Conservation (phyloP, 345 rosid species). For the Diplotaxis tenuifolia region DNA sequence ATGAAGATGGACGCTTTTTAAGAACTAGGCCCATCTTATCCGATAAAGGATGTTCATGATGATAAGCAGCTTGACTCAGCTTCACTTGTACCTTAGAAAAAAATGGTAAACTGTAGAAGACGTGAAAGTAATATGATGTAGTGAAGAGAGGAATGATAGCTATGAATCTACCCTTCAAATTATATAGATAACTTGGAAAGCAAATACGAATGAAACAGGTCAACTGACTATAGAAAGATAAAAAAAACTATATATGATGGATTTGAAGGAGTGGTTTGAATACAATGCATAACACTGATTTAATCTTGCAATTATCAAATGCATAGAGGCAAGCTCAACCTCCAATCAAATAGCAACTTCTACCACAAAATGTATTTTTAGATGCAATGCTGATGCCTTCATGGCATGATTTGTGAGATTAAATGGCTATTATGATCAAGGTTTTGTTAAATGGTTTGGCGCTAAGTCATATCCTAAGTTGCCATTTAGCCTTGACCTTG, state of each 20-base stretch:
- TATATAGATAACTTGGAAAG: neutral
- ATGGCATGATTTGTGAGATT: neutral
- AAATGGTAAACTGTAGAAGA: neutral
- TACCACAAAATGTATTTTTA: no score
- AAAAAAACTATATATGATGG: neutral
- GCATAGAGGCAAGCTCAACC: no score
- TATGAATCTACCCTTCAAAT: neutral
- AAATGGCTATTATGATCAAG: neutral
- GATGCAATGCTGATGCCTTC: no score
- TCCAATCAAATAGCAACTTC: no score
- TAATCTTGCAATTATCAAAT: no score
- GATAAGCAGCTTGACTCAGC: neutral
- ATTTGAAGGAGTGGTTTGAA: neutral
- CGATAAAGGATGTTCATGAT: neutral
- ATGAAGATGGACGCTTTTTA: neutral
- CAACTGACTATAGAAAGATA: neutral
- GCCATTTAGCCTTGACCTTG: neutral
- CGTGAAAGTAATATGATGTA: neutral
- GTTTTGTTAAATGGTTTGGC: neutral
- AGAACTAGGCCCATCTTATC: neutral
- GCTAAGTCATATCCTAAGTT: neutral
- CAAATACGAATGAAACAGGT: neutral
- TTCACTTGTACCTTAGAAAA: neutral
- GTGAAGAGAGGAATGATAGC: neutral
- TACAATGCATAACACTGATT: no score